Conservation (phyloP, 2,329 filamentous ascomycete genomes). For the Cytospora piceicola region DNA sequence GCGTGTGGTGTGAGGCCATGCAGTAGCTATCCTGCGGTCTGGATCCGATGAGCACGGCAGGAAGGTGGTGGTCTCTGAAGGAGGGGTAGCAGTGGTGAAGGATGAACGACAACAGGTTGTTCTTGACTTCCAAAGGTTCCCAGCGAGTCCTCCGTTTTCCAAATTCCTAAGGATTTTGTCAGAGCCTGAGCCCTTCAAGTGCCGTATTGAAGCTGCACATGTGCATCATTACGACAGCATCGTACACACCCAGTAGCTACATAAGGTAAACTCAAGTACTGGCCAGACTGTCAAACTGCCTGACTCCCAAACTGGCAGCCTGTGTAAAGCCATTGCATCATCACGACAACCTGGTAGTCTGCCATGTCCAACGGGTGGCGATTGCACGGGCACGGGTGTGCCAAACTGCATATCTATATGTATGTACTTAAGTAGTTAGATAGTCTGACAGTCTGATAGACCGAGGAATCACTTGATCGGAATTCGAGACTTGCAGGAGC, state of each 20-base stretch:
- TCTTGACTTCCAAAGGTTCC: constrained; percentile 12
- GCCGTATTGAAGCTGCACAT: neutral
- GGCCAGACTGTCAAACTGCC: too few species aligned
- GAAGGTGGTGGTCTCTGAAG: constrained; percentile 3
- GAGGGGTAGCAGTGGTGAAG: constrained; percentile 1
- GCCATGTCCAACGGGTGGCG: neutral
- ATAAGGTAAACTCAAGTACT: too few species aligned
- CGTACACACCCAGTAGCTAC: too few species aligned
- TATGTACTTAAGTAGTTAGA: neutral
- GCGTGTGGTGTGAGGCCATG: constrained; percentile 12
- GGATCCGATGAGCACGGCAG: constrained; percentile 8
- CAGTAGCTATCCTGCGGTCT: constrained; percentile 6
- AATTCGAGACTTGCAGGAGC: neutral
- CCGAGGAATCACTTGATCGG: neutral
- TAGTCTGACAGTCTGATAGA: neutral
- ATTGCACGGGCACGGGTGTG: neutral
- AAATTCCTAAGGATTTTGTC: neutral
- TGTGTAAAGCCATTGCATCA: neutral
- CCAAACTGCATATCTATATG: neutral
- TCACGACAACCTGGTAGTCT: neutral
- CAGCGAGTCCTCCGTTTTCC: neutral
- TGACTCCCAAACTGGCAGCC: too few species aligned
- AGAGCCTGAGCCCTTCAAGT: neutral
- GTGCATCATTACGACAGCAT: neutral
- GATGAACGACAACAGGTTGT: constrained; percentile 6